Evolutionary conservation across 306 rosid genomes (phyloP).

Genomic region (Gastrolobium bilobum): DNA sequence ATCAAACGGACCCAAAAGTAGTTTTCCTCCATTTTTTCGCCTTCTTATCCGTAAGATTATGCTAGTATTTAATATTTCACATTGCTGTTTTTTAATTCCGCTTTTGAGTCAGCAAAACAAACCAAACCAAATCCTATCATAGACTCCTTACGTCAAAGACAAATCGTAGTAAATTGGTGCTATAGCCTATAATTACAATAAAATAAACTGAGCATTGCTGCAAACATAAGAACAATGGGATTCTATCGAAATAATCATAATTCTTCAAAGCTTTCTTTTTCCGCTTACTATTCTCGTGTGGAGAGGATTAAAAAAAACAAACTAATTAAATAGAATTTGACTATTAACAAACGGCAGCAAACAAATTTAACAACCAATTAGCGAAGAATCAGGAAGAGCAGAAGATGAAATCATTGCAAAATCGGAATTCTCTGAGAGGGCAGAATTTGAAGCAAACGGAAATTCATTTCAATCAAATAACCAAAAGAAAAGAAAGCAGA

Average conservation of each 20-base stretch:
- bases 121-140: background rate
- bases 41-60: conserved; percentile 33
- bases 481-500: conserved; percentile 8
- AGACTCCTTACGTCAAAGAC: background rate
- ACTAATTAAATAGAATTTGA: background rate
- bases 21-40: background rate
- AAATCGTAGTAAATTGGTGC: conserved; percentile 3
- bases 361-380: background rate
- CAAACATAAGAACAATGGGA: background rate
- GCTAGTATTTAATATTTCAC: background rate
- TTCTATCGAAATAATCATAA: conserved; percentile 17
- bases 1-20: background rate
- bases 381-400: background rate
- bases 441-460: background rate
- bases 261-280: background rate
- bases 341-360: background rate
- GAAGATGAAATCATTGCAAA: background rate
- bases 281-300: background rate
- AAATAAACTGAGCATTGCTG: background rate
- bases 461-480: background rate
- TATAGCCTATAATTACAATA: background rate
- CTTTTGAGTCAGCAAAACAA: background rate
- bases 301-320: background rate
- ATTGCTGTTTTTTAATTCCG: background rate
- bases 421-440: background rate